These are phyloP conservation scores for Flaveria brownii DNA, from an alignment of 129 eudicot genomes.

Conservation along the genomic window DNA sequence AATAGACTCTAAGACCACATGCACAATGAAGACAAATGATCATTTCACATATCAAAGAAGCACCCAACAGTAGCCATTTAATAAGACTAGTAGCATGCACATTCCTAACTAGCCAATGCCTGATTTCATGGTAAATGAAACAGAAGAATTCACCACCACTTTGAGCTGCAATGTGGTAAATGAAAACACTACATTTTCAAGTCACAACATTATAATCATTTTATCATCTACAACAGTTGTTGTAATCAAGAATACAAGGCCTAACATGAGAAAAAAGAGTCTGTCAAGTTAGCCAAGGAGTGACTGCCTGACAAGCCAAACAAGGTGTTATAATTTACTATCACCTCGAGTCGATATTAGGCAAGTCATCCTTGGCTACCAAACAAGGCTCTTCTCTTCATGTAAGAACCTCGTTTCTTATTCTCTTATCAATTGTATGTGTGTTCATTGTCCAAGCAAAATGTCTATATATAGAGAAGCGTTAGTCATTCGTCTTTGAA, in stretches of 20 bases:
- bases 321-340: slow-evolving; percentile 1
- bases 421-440: background rate
- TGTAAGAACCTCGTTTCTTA: slow-evolving; percentile 21
- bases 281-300: slow-evolving; percentile 32
- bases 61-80: background rate
- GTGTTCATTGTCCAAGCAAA: background rate
- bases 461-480: slow-evolving; percentile 24
- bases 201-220: background rate
- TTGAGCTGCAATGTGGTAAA: slow-evolving; percentile 2
- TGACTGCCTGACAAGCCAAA: slow-evolving; percentile 29
- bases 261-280: slow-evolving; percentile 36
- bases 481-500: background rate
- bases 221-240: no score
- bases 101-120: no score
- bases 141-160: background rate
- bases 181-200: background rate
- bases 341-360: slow-evolving; percentile 24
- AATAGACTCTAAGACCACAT: background rate
- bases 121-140: background rate
- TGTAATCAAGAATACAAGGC: slow-evolving; percentile 12
- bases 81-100: no score
- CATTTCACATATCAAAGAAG: background rate
- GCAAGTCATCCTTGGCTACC: slow-evolving; percentile 44
- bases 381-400: slow-evolving; percentile 36
- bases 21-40: background rate